phyloP scores from a whole-genome alignment of 305 asterid genomes.

The Fraxinus dipetala region DNA sequence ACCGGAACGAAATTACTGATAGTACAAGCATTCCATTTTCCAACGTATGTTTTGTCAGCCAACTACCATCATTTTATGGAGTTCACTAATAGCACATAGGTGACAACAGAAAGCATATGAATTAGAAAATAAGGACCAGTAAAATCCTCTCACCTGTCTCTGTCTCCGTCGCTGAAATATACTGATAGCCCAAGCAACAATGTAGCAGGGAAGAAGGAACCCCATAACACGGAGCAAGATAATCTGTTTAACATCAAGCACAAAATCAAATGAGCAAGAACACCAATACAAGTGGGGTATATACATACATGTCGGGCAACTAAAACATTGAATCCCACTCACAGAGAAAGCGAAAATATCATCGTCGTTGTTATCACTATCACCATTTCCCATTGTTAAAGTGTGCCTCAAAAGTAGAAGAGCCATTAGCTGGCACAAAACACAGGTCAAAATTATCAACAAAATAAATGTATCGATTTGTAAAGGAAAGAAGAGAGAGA shows the following conservation, averaged over 20 bases:
- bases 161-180: constrained; percentile 48
- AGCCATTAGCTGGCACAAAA: constrained; percentile 42
- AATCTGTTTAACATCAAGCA: constrained; percentile 31
- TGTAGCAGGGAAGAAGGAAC: constrained; percentile 52
- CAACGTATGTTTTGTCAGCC: not conserved
- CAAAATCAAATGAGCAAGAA: not conserved
- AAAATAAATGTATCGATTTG: not conserved
- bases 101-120: not conserved
- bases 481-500: not conserved
- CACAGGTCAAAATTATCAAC: not conserved
- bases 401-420: constrained; percentile 52
- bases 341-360: constrained; percentile 44
- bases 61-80: not conserved
- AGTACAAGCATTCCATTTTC: not conserved
- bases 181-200: constrained; percentile 52
- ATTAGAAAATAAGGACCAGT: not conserved
- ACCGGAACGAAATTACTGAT: not conserved
- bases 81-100: not conserved
- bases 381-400: constrained; percentile 38
- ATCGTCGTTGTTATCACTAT: constrained; percentile 40
- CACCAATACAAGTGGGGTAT: not conserved
- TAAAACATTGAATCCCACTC: constrained; percentile 21
- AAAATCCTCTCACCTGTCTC: constrained; percentile 40
- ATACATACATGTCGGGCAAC: not conserved
- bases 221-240: constrained; percentile 52